Evolutionary conservation across 441 rosid genomes (phyloP).

Genomic region (Bruguiera hainesii): DNA sequence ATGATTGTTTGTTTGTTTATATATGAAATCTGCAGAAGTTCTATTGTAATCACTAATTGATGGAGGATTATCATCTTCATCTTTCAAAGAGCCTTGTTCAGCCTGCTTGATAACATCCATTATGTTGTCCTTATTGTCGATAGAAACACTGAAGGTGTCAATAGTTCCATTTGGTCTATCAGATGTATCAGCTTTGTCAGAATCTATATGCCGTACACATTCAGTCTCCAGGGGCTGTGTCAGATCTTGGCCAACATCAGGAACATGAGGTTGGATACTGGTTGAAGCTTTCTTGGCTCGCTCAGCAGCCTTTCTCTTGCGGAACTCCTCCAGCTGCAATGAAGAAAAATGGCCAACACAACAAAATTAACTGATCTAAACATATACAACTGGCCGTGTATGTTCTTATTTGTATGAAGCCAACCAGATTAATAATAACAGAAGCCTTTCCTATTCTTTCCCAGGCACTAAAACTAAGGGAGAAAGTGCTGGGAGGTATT

Average conservation of each 20-base stretch:
- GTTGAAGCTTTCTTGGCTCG: slow-evolving; percentile 62
- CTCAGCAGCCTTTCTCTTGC: slow-evolving; percentile 94
- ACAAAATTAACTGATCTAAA: slow-evolving; percentile 1
- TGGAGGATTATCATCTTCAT: slow-evolving; percentile 22
- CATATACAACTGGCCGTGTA: background rate
- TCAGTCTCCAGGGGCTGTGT: slow-evolving; percentile 39
- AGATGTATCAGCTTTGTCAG: slow-evolving; percentile 55
- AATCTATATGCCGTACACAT: slow-evolving; percentile 32
- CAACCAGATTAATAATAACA: too few relatives aligned
- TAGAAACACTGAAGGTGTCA: slow-evolving; percentile 17
- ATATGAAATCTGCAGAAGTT: slow-evolving; percentile 25
- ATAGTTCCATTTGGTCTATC: slow-evolving; percentile 36
- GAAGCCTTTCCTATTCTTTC: too few relatives aligned
- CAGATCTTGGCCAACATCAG: slow-evolving; percentile 34
- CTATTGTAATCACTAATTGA: slow-evolving; percentile 32
- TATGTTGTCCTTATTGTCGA: slow-evolving; percentile 16
- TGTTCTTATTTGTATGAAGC: too few relatives aligned
- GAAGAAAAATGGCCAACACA: slow-evolving; percentile 7
- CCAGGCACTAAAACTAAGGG: too few relatives aligned
- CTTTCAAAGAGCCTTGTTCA: slow-evolving; percentile 32
- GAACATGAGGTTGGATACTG: slow-evolving; percentile 33
- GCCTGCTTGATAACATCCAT: slow-evolving; percentile 25
- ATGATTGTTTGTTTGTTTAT: slow-evolving; percentile 28
- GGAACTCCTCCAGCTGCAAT: slow-evolving; percentile 90
- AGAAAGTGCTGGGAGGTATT: too few relatives aligned